Conservation (phyloP, 1,284 basidiomycete genomes). For the Exobasidium cylindrosporum region DNA sequence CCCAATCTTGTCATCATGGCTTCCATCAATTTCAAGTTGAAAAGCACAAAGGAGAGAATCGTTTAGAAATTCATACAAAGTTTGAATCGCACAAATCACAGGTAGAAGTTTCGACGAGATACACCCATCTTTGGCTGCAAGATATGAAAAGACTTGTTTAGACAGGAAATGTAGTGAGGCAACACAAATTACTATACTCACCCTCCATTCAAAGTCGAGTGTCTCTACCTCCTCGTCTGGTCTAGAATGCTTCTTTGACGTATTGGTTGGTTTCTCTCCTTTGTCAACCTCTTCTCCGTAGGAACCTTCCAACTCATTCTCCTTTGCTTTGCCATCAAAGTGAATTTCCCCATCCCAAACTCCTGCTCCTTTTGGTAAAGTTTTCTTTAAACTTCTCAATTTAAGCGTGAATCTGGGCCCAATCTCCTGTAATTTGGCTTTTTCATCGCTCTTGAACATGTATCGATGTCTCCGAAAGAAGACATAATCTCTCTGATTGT, state of each 20-base stretch:
- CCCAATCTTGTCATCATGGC: too few species aligned
- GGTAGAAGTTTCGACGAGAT: conserved; percentile 23
- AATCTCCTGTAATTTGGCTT: conserved; percentile 93
- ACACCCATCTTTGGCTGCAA: conserved; percentile 25
- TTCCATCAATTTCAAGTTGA: too few species aligned
- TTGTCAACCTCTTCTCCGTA: conserved; percentile 2
- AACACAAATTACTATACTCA: conserved; percentile 21
- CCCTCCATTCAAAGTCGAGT: conserved; percentile 47
- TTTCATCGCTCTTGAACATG: conserved; percentile 74
- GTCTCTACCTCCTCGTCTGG: conserved; percentile 37
- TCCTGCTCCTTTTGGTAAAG: conserved; percentile 66
- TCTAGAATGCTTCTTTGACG: conserved; percentile 9
- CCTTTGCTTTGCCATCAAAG: conserved; percentile 56
- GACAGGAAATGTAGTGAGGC: too few species aligned
- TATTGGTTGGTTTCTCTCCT: conserved; percentile 4
- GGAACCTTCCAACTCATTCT: conserved; percentile 10
- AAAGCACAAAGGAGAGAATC: too few species aligned
- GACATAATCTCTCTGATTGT: conserved; percentile 96
- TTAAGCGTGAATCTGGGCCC: conserved; percentile 96
- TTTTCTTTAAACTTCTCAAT: conserved; percentile 81
- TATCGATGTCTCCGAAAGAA: conserved; percentile 97
- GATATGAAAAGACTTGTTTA: too few species aligned
- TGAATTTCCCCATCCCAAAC: conserved; percentile 68
- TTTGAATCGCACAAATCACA: too few species aligned
- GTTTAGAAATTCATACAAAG: too few species aligned